Evolutionary conservation across 805 yeast genomes (phyloP).

Genomic region (Candida hispaniensis): DNA sequence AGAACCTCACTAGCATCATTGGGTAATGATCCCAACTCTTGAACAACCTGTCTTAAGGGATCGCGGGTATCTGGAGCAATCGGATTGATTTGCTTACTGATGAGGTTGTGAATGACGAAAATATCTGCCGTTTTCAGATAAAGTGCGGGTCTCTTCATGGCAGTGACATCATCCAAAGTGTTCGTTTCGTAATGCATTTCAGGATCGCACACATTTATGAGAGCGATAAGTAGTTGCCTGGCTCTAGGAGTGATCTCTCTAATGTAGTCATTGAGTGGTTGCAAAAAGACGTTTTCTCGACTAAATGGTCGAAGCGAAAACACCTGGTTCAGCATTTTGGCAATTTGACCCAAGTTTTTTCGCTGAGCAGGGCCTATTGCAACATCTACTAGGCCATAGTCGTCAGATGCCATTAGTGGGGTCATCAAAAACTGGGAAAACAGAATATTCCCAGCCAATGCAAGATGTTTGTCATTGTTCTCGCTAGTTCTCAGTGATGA

Average conservation of each 20-base stretch:
- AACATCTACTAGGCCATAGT: slow-evolving; percentile 40
- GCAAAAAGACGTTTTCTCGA: slow-evolving; percentile 50
- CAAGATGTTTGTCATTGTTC: slow-evolving; percentile 41
- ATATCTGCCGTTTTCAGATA: slow-evolving; percentile 31
- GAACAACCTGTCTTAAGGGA: slow-evolving; percentile 38
- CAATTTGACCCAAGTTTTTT: slow-evolving; percentile 46
- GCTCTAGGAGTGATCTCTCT: slow-evolving; percentile 40
- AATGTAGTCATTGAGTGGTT: slow-evolving; percentile 70
- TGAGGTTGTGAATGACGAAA: slow-evolving; percentile 32
- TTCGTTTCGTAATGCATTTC: slow-evolving; percentile 52
- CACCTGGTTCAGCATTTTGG: slow-evolving; percentile 52
- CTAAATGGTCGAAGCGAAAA: slow-evolving; percentile 60
- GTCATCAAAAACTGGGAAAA: slow-evolving; percentile 29
- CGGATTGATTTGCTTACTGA: slow-evolving; percentile 24
- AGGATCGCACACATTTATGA: slow-evolving; percentile 46
- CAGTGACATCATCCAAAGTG: slow-evolving; percentile 58
- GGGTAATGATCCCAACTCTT: slow-evolving; percentile 35
- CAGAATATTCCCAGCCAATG: slow-evolving; percentile 53
- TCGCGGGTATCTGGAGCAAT: slow-evolving; percentile 36
- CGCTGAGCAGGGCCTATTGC: slow-evolving; percentile 31
- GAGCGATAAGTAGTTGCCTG: slow-evolving; percentile 34
- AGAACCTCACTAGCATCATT: slow-evolving; percentile 37
- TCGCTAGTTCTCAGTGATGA: slow-evolving; percentile 23
- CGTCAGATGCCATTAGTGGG: slow-evolving; percentile 32
- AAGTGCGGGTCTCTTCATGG: slow-evolving; percentile 36